Percentiles rank a stretch among this genome's conserved stretches.
Evolutionary conservation across 2,329 filamentous ascomycete genomes (phyloP).

Genomic region (Septoria linicola): DNA sequence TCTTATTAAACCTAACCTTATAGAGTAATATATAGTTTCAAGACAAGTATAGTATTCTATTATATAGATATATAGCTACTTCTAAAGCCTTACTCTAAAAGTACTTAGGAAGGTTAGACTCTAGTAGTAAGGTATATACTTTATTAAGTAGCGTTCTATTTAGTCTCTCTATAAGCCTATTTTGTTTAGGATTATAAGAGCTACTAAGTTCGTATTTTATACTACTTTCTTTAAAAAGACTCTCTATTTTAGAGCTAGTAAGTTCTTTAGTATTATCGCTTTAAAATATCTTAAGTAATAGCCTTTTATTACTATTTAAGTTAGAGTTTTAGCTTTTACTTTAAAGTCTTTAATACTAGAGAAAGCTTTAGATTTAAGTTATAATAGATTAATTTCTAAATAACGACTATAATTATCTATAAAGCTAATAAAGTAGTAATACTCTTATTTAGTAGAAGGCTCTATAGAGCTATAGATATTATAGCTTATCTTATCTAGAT

Average conservation of each 20-base stretch:
- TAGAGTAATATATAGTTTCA: no score
- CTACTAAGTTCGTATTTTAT: neutral
- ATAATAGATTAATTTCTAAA: conserved; percentile 12
- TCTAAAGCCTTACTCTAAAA: neutral
- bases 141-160: conserved; percentile 3
- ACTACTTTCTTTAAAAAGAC: conserved; percentile 5
- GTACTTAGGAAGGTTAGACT: neutral
- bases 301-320: conserved; percentile 9
- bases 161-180: conserved; percentile 12
- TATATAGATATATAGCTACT: neutral
- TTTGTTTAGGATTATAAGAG: conserved; percentile 12
- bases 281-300: conserved; percentile 13
- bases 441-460: conserved; percentile 6
- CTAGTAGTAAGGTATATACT: neutral
- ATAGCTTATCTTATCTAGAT: conserved; percentile 16
- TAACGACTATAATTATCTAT: conserved; percentile 15
- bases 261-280: conserved; percentile 15
- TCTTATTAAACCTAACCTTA: no score
- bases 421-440: conserved; percentile 16
- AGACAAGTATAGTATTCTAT: neutral
- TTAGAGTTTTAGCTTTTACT: neutral
- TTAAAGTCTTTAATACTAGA: conserved; percentile 10
- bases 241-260: conserved; percentile 5
- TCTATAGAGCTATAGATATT: conserved; percentile 13
- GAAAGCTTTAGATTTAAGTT: conserved; percentile 13